Percentiles rank a stretch among this genome's conserved stretches.
Conservation (phyloP, 345 rosid species). For the Clarkia xantiana region DNA sequence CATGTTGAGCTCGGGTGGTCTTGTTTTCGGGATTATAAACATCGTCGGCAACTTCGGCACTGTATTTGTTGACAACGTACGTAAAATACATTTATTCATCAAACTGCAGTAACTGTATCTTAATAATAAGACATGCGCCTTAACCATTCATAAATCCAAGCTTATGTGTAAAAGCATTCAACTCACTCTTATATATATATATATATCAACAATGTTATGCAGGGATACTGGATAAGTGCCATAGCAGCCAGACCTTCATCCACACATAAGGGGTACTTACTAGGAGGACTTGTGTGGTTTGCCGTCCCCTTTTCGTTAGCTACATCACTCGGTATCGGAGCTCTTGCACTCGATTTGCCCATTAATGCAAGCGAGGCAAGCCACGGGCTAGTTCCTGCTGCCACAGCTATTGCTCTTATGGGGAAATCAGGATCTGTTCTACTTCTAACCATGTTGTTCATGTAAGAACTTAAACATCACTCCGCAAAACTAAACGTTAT, state of each 20-base stretch:
- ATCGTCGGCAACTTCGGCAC: constrained; percentile 87
- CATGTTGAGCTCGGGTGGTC: constrained; percentile 88
- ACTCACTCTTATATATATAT: no score
- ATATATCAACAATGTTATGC: no score
- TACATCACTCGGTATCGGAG: constrained; percentile 86
- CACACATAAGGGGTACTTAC: constrained; percentile 77
- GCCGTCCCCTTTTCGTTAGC: constrained; percentile 92
- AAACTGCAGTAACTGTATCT: no score
- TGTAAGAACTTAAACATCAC: constrained; percentile 52
- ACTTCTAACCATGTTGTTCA: constrained; percentile 87
- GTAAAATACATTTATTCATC: neutral
- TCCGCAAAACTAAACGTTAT: neutral
- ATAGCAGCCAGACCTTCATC: constrained; percentile 93
- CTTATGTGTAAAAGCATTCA: no score
- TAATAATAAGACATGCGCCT: no score
- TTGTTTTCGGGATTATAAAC: constrained; percentile 79
- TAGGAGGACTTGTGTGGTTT: constrained; percentile 92
- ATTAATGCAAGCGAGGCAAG: constrained; percentile 53
- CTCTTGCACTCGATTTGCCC: constrained; percentile 85
- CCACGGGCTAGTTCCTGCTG: constrained; percentile 80
- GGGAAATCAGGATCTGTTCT: constrained; percentile 86
- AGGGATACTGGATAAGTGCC: constrained; percentile 98
- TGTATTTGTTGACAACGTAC: constrained; percentile 83
- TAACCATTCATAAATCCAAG: no score
- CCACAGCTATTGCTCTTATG: constrained; percentile 91